phyloP scores from a whole-genome alignment of 1,139 yeast genomes.

The Kodamaea alishanica region DNA sequence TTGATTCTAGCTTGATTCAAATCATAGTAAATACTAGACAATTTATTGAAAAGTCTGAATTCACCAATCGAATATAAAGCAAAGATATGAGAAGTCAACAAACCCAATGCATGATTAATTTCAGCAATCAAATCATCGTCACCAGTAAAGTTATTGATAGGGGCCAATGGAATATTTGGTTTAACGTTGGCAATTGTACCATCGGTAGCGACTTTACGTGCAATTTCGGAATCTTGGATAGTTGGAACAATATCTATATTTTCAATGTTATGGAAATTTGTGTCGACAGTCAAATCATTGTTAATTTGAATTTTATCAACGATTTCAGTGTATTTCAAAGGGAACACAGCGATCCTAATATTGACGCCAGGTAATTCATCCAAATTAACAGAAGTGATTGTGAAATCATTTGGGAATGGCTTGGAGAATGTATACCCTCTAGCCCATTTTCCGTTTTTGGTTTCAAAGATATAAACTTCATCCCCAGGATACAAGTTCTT shows the following conservation, averaged over 20 bases:
- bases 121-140: conserved; percentile 51
- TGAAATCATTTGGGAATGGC: conserved; percentile 68
- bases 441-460: conserved; percentile 65
- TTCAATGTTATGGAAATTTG: conserved; percentile 33
- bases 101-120: conserved; percentile 52
- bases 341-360: conserved; percentile 55
- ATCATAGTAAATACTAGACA: conserved; percentile 51
- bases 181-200: conserved; percentile 14
- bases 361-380: conserved; percentile 59
- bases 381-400: conserved; percentile 56
- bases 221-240: conserved; percentile 41
- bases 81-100: conserved; percentile 60
- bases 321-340: conserved; percentile 48
- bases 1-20: conserved; percentile 64
- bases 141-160: conserved; percentile 40
- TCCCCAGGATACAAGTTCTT: conserved; percentile 75
- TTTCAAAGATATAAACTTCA: conserved; percentile 73
- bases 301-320: conserved; percentile 31
- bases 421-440: conserved; percentile 66
- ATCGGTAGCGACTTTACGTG: conserved; percentile 30
- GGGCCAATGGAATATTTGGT: conserved; percentile 47
- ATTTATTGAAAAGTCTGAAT: conserved; percentile 54
- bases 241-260: conserved; percentile 40
- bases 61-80: conserved; percentile 71
- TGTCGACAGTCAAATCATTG: conserved; percentile 20